These are phyloP conservation scores for Hexamita inflata DNA, from an alignment of 208 protist species.

Conservation along the genomic window DNA sequence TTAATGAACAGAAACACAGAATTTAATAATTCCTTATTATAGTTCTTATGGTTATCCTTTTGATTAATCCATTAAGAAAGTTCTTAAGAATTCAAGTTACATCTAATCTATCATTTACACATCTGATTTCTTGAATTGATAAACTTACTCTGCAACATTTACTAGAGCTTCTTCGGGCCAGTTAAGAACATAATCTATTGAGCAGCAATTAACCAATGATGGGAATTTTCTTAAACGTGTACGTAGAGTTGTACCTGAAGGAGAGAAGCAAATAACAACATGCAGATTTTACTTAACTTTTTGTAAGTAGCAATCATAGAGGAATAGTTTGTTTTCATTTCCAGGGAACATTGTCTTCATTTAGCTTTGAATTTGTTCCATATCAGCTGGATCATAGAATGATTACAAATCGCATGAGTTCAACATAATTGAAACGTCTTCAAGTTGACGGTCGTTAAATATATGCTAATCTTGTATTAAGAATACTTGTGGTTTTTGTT, in stretches of 20 bases:
- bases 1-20: constrained; percentile 43
- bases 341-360: constrained; percentile 80
- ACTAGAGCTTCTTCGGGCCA: constrained; percentile 87
- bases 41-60: constrained; percentile 36
- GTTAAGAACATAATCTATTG: constrained; percentile 90
- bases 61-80: not conserved
- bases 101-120: not conserved
- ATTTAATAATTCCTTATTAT: constrained; percentile 55
- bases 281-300: constrained; percentile 81
- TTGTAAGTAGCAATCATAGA: constrained; percentile 8
- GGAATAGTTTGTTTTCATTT: constrained; percentile 61
- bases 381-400: constrained; percentile 84
- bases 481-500: constrained; percentile 77
- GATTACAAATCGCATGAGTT: constrained; percentile 85
- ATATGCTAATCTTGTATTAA: constrained; percentile 91
- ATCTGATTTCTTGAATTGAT: not conserved
- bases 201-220: constrained; percentile 78
- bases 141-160: constrained; percentile 62
- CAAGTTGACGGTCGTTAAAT: constrained; percentile 83
- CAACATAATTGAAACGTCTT: constrained; percentile 96
- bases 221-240: constrained; percentile 86
- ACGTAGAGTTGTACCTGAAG: constrained; percentile 78
- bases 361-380: constrained; percentile 86
- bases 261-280: constrained; percentile 85
- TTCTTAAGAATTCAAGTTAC: not conserved